Evolutionary conservation across 495 filamentous ascomycete species (phyloP), one percentile per base, ranked within the genome.

Genomic region (Penicillium salamii): DNA sequence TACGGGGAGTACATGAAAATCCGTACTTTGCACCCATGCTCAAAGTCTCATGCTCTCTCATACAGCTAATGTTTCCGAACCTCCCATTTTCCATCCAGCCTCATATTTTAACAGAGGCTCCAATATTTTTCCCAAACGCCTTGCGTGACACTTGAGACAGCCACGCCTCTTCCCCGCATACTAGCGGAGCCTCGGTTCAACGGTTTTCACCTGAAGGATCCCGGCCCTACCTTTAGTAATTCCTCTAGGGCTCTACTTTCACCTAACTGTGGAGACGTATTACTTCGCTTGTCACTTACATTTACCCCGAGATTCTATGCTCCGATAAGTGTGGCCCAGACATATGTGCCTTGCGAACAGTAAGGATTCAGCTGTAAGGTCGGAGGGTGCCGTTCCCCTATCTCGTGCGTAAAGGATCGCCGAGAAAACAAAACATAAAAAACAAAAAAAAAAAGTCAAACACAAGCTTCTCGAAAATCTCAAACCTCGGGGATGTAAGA

Each of bases 151-250:
- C 14, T 26, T 39, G 46, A 48, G 36, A 48, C 45, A 39, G 34
- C 15, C 35, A 48, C 13, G 46, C 46, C 46, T 48, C 23, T 48
- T 38, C 18, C 45, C 26, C 35, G 37, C 46, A 28, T 37, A 35
- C 24, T 7, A 48, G 46, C 46, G 46, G 46, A 48, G 46, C 46
- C 46, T 48, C 46, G 46, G 46, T 48, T 26, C 46, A 48, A 48
- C 46, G 46, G 45, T 38, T 48, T 48, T 32, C 13, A 39, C 39
- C 35, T 39, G 5, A 26, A 34, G 21, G 14, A 7, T 24, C 23
- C 20, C 26, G 26, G 26, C 40, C 42, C 41, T 45, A 45, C 29
- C 7, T 11, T 12, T 4, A 21, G 24, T 12, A 18, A 8, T 6
- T 35, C 15, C 20, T 13, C 12, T 48, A 48, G 46, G 46, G 46